Conservation (phyloP, 768 basidiomycete genomes). For the Suillus plorans region DNA sequence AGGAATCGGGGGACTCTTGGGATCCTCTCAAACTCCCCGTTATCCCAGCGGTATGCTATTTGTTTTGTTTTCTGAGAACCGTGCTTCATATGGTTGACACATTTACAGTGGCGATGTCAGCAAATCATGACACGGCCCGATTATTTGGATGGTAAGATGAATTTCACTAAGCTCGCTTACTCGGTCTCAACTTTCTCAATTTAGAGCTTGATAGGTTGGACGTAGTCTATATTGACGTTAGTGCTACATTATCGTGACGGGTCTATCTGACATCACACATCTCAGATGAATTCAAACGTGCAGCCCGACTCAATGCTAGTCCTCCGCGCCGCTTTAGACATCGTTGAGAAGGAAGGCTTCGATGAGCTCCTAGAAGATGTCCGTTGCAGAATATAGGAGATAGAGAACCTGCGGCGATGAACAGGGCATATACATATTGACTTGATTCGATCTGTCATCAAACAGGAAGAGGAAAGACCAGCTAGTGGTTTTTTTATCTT, state of each 20-base stretch:
- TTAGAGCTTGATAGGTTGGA: conserved; percentile 66
- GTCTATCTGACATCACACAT: conserved; percentile 1
- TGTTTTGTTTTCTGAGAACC: conserved; percentile 4
- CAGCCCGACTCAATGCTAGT: conserved; percentile 80
- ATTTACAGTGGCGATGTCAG: conserved; percentile 60
- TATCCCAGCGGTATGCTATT: conserved; percentile 65
- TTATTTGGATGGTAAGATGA: conserved; percentile 65
- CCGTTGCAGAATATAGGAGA: conserved; percentile 77
- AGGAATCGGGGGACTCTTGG: conserved; percentile 38
- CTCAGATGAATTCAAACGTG: conserved; percentile 69
- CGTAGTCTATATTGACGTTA: conserved; percentile 77
- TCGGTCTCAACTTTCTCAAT: conserved; percentile 3
- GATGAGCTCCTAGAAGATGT: conserved; percentile 75
- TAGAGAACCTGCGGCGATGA: conserved; percentile 63
- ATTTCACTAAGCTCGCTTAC: background rate
- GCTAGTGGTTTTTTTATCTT: background rate
- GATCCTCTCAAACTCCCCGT: conserved; percentile 45
- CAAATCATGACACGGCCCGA: conserved; percentile 85
- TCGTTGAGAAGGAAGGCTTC: conserved; percentile 74
- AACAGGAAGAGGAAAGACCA: background rate
- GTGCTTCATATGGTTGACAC: conserved; percentile 2
- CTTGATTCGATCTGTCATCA: background rate
- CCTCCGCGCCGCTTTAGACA: conserved; percentile 67
- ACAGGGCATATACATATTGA: background rate
- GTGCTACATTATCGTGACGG: conserved; percentile 19